Percentiles rank a stretch among this genome's conserved stretches.
Evolutionary conservation across 768 basidiomycete genomes (phyloP).

Genomic region (Tylopilus plumbeoviolaceoides): DNA sequence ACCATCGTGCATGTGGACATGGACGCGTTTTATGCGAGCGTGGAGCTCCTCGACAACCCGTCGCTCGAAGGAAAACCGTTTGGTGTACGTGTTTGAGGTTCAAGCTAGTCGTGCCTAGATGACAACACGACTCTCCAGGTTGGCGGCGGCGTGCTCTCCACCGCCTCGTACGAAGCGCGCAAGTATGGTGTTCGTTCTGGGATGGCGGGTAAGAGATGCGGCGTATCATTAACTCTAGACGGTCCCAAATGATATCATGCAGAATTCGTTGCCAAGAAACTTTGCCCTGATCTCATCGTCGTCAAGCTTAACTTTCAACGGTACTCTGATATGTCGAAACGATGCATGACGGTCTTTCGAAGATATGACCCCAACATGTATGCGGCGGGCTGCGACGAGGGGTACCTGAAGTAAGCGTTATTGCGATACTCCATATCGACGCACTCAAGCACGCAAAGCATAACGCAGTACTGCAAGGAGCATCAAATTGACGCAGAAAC

Average conservation of each 20-base stretch:
- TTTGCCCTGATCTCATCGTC: constrained; percentile 85
- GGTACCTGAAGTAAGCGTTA: constrained; percentile 74
- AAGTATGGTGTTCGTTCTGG: constrained; percentile 90
- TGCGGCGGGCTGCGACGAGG: constrained; percentile 83
- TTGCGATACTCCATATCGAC: not conserved
- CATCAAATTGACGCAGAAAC: constrained; percentile 61
- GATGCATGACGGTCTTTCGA: constrained; percentile 63
- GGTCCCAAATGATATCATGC: not conserved
- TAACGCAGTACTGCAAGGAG: constrained; percentile 77
- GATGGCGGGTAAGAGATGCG: constrained; percentile 71
- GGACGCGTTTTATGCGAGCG: constrained; percentile 89
- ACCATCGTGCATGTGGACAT: constrained; percentile 93
- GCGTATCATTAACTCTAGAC: not conserved
- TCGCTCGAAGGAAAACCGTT: constrained; percentile 68
- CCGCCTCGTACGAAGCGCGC: constrained; percentile 90
- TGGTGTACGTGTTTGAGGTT: constrained; percentile 43
- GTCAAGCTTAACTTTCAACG: constrained; percentile 54
- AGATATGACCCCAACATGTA: constrained; percentile 76
- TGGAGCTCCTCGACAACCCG: constrained; percentile 67
- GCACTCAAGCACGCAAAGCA: constrained; percentile 41
- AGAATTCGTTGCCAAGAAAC: constrained; percentile 91
- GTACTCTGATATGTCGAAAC: constrained; percentile 67
- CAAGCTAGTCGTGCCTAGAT: not conserved
- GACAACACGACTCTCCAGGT: constrained; percentile 42
- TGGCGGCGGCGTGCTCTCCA: constrained; percentile 78